Evolutionary conservation across 225 moss, liverwort and hornwort species (phyloP), one percentile per base, ranked within the genome.

Genomic region (Marchantia polymorpha): DNA sequence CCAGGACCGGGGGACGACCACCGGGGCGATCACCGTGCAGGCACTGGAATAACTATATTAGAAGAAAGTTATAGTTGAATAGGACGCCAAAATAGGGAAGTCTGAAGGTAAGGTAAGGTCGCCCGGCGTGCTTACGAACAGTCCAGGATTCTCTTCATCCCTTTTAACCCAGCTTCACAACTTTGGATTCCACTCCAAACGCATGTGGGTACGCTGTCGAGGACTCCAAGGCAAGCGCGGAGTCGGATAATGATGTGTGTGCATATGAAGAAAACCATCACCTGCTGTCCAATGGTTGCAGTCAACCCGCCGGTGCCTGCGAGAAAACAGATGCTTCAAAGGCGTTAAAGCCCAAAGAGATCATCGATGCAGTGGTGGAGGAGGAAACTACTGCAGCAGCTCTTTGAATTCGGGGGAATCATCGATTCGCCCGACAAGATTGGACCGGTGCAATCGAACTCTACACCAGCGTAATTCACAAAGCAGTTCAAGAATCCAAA

Each of bases 351-450:
- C 64, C 77, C 19, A 53, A 58, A 56, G 64, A 72, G n/a, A 63
- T 72, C 29, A 19, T 64, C 23, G 60, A 82, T 25, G 30, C 68
- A 51, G 74, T 19, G 52, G 47, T 74, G 30, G 53, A 84, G 16
- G 81, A 85, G 51, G 25, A 91, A 82, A 31, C 83, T 8, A 90
- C 86, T 63, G 90, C 91, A 8, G 82, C 88, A 59, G 89, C 90
- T 2, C 84, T 96, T 8, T 83, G 96, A n/a, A 83, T 92, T 39
- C 47, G 88, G 79, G 96, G 96, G 9, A 96, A 96, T 83, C 83
- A 89, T 20, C 68, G 86, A 64, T 96, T 96, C 69, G 88, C 88
- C 0, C 87, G 90, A 69, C 92, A 89, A 70, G 88, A 96, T 63
- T 94, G 84, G 75, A 79, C 74, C 7, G 85, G 83, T 63, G 94